Evolutionary conservation across 805 yeast species (phyloP).

Genomic region (Hanseniaspora mollemarum): DNA sequence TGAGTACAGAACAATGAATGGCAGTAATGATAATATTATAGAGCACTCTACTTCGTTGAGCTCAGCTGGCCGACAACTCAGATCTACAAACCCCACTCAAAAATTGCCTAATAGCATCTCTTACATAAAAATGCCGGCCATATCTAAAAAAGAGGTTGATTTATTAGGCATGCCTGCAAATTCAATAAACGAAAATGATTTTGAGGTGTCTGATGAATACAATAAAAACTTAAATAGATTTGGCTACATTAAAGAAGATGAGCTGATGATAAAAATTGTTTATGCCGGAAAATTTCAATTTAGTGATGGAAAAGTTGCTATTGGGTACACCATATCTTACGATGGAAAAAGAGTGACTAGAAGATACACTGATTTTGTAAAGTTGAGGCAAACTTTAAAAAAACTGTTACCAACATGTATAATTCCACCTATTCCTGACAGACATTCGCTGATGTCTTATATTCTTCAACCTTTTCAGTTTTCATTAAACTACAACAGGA

Average conservation of each 20-base stretch:
- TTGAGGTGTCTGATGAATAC: background rate
- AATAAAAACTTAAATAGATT: background rate
- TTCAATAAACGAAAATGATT: background rate
- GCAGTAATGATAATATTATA: background rate
- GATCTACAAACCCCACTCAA: constrained; percentile 1
- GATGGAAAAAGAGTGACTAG: constrained; percentile 57
- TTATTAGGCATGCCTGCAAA: background rate
- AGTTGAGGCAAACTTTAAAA: constrained; percentile 57
- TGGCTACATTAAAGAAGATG: background rate
- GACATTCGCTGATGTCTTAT: constrained; percentile 49
- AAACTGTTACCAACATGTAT: constrained; percentile 68
- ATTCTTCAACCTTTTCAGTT: constrained; percentile 32
- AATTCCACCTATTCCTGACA: constrained; percentile 90
- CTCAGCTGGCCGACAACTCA: background rate
- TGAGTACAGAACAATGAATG: background rate
- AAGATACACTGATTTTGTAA: constrained; percentile 86
- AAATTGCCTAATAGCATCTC: constrained; percentile 6
- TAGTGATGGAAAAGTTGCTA: constrained; percentile 61
- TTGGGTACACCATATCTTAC: constrained; percentile 67
- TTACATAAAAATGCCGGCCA: constrained; percentile 2
- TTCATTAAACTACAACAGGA: constrained; percentile 10
- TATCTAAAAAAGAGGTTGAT: background rate
- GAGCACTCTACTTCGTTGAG: background rate
- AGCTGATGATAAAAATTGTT: constrained; percentile 37
- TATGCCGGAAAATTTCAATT: constrained; percentile 85